Conservation (phyloP, 2,329 filamentous ascomycete species). For the Verticillium nonalfalfae region DNA sequence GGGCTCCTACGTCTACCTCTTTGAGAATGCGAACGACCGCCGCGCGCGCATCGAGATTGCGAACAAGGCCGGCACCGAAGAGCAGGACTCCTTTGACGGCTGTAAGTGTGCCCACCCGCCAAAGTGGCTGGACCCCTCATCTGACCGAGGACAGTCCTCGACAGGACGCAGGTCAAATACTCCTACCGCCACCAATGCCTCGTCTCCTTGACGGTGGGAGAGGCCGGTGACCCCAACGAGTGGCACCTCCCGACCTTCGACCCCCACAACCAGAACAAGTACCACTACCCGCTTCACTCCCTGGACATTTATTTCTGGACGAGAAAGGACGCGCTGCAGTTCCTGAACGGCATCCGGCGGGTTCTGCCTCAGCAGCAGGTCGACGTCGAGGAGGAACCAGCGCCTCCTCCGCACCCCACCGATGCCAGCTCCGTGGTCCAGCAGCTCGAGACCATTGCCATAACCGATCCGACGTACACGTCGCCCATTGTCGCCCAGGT, state of each 20-base stretch:
- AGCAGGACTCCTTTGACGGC: slow-evolving; percentile 76
- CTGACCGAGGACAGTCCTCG: slow-evolving; percentile 48
- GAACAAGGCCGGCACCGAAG: slow-evolving; percentile 65
- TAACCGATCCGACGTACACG: slow-evolving; percentile 50
- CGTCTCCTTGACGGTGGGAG: slow-evolving; percentile 60
- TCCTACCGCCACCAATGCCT: slow-evolving; percentile 69
- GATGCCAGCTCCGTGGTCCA: slow-evolving; percentile 65
- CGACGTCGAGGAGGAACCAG: slow-evolving; percentile 59
- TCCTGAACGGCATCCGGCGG: slow-evolving; percentile 61
- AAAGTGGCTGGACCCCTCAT: not conserved
- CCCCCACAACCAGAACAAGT: slow-evolving; percentile 67
- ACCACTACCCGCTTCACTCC: slow-evolving; percentile 71
- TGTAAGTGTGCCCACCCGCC: slow-evolving; percentile 41
- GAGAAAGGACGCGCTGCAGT: slow-evolving; percentile 61
- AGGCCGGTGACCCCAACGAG: slow-evolving; percentile 44
- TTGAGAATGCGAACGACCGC: slow-evolving; percentile 63
- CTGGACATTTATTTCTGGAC: slow-evolving; percentile 79
- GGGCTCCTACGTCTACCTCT: slow-evolving; percentile 73
- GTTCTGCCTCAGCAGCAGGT: slow-evolving; percentile 57
- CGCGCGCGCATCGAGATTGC: slow-evolving; percentile 69
- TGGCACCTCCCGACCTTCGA: slow-evolving; percentile 75
- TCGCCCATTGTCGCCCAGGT: slow-evolving; percentile 14
- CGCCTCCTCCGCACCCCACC: slow-evolving; percentile 31
- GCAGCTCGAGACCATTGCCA: slow-evolving; percentile 64
- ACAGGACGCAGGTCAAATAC: slow-evolving; percentile 59